phyloP scores from a whole-genome alignment of 2,329 filamentous ascomycete species.

The Fusarium haematococcum region DNA sequence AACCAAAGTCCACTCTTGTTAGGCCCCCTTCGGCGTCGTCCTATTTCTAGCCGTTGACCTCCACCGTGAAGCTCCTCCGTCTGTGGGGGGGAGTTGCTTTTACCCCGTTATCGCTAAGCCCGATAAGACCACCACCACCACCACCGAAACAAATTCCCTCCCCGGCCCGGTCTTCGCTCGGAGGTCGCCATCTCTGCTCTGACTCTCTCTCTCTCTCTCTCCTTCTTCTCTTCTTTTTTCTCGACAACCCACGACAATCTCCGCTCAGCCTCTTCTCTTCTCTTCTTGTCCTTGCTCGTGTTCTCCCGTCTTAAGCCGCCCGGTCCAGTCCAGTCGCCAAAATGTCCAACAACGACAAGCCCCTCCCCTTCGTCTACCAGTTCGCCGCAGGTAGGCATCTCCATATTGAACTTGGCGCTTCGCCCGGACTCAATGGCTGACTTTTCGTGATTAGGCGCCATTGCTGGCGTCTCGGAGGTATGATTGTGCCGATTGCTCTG shows the following conservation, averaged over 20 bases:
- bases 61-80: background rate
- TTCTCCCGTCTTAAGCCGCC: slow-evolving; percentile 5
- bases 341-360: slow-evolving; percentile 67
- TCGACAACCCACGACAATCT: slow-evolving; percentile 22
- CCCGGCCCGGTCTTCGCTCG: slow-evolving; percentile 45
- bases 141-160: slow-evolving; percentile 46
- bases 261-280: slow-evolving; percentile 15
- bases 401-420: slow-evolving; percentile 1
- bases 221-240: slow-evolving; percentile 6
- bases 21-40: slow-evolving; percentile 20
- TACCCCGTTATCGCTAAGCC: slow-evolving; percentile 36
- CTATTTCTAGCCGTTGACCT: slow-evolving; percentile 17
- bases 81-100: slow-evolving; percentile 24
- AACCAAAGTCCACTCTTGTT: slow-evolving; percentile 1
- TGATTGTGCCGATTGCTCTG: slow-evolving; percentile 46
- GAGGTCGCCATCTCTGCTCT: slow-evolving; percentile 36
- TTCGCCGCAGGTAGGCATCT: slow-evolving; percentile 83
- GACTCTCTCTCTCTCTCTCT: slow-evolving; percentile 15
- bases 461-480: slow-evolving; percentile 98
- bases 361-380: slow-evolving; percentile 93
- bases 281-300: slow-evolving; percentile 10
- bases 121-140: slow-evolving; percentile 45
- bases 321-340: slow-evolving; percentile 29
- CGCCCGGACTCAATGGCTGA: slow-evolving; percentile 34
- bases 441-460: slow-evolving; percentile 72